These are phyloP conservation scores for Solanum bulbocastanum DNA, from an alignment of 257 asterid species.

Conservation along the genomic window DNA sequence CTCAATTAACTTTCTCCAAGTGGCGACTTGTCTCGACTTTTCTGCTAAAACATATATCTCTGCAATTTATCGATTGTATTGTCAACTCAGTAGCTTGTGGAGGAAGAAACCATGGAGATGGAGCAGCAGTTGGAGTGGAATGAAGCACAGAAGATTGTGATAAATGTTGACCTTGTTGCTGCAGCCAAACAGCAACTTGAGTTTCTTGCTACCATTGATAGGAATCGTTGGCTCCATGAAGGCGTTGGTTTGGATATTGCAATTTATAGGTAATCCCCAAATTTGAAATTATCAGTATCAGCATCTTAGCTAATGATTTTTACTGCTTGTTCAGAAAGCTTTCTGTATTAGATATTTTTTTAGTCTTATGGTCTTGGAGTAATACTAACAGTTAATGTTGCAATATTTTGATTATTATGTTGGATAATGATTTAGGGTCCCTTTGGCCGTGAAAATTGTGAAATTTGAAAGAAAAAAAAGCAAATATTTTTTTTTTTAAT, in stretches of 20 bases:
- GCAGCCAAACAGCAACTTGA: constrained; percentile 72
- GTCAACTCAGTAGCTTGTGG: not conserved
- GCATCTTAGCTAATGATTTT: not conserved
- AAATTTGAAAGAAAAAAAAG: not conserved
- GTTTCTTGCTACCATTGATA: constrained; percentile 75
- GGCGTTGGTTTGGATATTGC: constrained; percentile 55
- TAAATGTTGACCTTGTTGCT: constrained; percentile 60
- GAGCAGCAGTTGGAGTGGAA: constrained; percentile 80
- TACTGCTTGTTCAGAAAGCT: not conserved
- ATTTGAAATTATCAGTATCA: not conserved
- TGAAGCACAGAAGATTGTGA: constrained; percentile 59
- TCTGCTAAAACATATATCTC: not conserved
- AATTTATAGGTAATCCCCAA: constrained; percentile 44
- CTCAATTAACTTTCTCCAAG: not conserved
- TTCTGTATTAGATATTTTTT: not conserved
- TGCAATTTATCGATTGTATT: not conserved
- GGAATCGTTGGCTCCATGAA: constrained; percentile 80
- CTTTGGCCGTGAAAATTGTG: not conserved
- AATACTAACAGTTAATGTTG: not conserved
- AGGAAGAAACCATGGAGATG: constrained; percentile 30
- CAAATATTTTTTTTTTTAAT: not conserved
- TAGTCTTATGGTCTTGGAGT: not conserved
- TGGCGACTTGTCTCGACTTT: not conserved
- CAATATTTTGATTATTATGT: not conserved
- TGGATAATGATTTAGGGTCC: not conserved